Evolutionary conservation across 305 asterid genomes (phyloP).

Genomic region (Solanum hybrid): DNA sequence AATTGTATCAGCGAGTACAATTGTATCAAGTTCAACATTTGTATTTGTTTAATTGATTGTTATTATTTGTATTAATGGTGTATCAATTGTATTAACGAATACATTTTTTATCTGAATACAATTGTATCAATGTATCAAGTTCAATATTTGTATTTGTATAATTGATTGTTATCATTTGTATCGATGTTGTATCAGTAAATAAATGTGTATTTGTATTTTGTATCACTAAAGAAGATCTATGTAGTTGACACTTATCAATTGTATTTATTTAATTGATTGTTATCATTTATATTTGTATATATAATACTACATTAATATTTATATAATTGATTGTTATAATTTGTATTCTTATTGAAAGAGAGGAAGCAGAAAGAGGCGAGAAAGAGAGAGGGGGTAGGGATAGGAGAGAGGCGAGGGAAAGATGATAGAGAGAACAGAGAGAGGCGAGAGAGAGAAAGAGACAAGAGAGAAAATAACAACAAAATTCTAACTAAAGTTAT

Average conservation of each 20-base stretch:
- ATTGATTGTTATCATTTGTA: not conserved
- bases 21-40: not conserved
- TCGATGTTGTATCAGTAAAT: not conserved
- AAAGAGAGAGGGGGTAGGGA: not conserved
- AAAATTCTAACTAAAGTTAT: not conserved
- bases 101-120: no score
- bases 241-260: not conserved
- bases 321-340: not conserved
- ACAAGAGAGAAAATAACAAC: not conserved
- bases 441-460: not conserved
- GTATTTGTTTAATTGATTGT: not conserved
- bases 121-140: not conserved
- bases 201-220: not conserved
- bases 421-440: not conserved
- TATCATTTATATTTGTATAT: no score
- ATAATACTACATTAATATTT: not conserved
- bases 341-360: not conserved
- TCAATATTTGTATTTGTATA: no score
- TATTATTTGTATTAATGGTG: no score
- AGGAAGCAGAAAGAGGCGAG: not conserved
- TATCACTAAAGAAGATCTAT: not conserved
- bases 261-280: not conserved
- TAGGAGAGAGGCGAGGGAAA: not conserved
- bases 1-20: no score
- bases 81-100: no score